These are phyloP conservation scores for Globisporangium paddicum DNA, from an alignment of 352 stramenopile genomes.

Conservation along the genomic window DNA sequence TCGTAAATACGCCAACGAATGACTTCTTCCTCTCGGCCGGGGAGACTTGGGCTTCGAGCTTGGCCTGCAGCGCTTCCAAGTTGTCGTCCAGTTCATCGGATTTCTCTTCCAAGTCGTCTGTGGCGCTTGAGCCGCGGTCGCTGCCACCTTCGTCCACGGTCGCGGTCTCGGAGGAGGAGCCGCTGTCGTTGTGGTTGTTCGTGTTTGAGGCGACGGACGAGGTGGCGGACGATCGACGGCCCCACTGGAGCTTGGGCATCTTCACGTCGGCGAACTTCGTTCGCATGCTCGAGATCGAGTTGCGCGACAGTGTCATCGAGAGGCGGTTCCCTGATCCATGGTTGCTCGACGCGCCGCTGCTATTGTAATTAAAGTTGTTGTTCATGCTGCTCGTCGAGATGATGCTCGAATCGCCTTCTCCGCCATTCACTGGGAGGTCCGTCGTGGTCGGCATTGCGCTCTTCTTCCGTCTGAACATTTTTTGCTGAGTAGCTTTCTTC, in stretches of 20 bases:
- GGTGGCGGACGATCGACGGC: slow-evolving; percentile 33
- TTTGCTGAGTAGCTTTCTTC: slow-evolving; percentile 34
- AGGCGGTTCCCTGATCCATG: slow-evolving; percentile 22
- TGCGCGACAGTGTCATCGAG: slow-evolving; percentile 43
- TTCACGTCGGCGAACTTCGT: slow-evolving; percentile 63
- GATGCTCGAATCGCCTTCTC: slow-evolving; percentile 65
- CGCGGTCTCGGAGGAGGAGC: slow-evolving; percentile 58
- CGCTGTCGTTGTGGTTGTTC: slow-evolving; percentile 47
- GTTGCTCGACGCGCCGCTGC: slow-evolving; percentile 15
- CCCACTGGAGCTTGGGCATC: slow-evolving; percentile 60
- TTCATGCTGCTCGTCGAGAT: slow-evolving; percentile 49
- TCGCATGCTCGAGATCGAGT: slow-evolving; percentile 45
- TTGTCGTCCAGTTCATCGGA: slow-evolving; percentile 26
- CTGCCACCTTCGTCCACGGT: slow-evolving; percentile 60
- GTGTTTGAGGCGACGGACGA: slow-evolving; percentile 13
- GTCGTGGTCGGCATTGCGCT: slow-evolving; percentile 63
- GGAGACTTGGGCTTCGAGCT: slow-evolving; percentile 10
- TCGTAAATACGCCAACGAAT: slow-evolving; percentile 77
- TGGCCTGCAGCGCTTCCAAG: slow-evolving; percentile 19
- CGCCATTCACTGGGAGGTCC: slow-evolving; percentile 64
- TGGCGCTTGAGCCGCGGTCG: slow-evolving; percentile 48
- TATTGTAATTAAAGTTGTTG: slow-evolving; percentile 19
- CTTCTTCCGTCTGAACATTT: slow-evolving; percentile 49
- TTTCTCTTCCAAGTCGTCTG: slow-evolving; percentile 39
- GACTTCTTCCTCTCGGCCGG: slow-evolving; percentile 27